These are phyloP conservation scores for Claviceps arundinis DNA, from an alignment of 2,329 filamentous ascomycete genomes.

Conservation along the genomic window DNA sequence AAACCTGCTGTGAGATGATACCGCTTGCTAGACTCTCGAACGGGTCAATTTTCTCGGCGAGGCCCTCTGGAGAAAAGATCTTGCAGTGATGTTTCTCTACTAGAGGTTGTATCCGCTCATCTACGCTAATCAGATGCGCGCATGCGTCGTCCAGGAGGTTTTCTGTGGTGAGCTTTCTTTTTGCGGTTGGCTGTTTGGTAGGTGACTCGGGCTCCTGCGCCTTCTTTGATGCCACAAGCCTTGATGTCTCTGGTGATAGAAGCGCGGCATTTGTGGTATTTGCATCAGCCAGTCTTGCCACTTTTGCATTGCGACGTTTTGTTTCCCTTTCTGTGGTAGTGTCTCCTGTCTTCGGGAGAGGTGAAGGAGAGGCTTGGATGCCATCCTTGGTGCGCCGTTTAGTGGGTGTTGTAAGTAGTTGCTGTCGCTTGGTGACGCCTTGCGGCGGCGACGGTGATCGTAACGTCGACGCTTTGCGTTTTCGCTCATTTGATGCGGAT, in stretches of 20 bases:
- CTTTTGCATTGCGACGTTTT: slow-evolving; percentile 27
- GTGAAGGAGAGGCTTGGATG: slow-evolving; percentile 18
- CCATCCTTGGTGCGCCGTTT: slow-evolving; percentile 18
- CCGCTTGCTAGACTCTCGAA: slow-evolving; percentile 73
- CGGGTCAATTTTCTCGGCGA: slow-evolving; percentile 78
- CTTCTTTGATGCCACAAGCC: slow-evolving; percentile 40
- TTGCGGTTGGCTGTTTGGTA: slow-evolving; percentile 23
- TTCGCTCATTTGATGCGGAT: slow-evolving; percentile 11
- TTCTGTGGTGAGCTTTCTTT: slow-evolving; percentile 42
- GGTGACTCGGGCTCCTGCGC: slow-evolving; percentile 29
- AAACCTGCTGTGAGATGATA: slow-evolving; percentile 95
- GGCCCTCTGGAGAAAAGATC: slow-evolving; percentile 66
- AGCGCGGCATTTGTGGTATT: slow-evolving; percentile 55
- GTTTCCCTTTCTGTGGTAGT: slow-evolving; percentile 14
- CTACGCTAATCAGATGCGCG: slow-evolving; percentile 58
- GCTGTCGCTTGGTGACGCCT: slow-evolving; percentile 10
- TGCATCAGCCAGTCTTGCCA: slow-evolving; percentile 47
- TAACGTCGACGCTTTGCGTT: slow-evolving; percentile 19
- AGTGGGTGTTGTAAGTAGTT: slow-evolving; percentile 16
- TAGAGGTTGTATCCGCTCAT: slow-evolving; percentile 56
- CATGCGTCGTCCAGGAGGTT: slow-evolving; percentile 65
- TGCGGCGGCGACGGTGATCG: slow-evolving; percentile 6
- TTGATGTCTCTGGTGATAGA: slow-evolving; percentile 57
- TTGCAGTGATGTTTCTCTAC: slow-evolving; percentile 64
- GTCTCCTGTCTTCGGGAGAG: slow-evolving; percentile 32